Evolutionary conservation across 768 basidiomycete genomes (phyloP).

Genomic region (Mycena rebaudengoi): DNA sequence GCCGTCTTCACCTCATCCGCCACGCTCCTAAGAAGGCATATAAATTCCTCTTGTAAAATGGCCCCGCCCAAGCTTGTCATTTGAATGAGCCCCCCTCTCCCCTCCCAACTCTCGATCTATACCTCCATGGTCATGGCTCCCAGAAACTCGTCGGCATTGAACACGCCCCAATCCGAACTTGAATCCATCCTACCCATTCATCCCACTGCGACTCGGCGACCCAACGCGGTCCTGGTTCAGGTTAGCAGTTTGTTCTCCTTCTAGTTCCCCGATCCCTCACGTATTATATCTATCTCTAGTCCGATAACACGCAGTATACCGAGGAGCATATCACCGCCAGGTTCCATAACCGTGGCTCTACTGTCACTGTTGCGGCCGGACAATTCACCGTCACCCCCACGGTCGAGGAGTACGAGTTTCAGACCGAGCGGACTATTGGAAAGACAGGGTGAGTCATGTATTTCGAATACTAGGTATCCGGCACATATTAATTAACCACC

Average conservation of each 20-base stretch:
- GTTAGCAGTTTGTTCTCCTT: background rate
- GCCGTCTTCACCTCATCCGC: too few species aligned
- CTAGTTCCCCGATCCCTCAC: background rate
- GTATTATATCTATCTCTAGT: slow-evolving; percentile 47
- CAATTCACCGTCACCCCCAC: slow-evolving; percentile 83
- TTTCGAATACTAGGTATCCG: background rate
- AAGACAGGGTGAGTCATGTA: slow-evolving; percentile 84
- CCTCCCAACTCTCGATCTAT: too few species aligned
- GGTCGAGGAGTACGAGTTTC: slow-evolving; percentile 86
- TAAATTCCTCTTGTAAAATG: too few species aligned
- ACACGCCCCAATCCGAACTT: slow-evolving; percentile 70
- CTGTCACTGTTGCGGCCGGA: slow-evolving; percentile 73
- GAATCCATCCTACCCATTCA: slow-evolving; percentile 79
- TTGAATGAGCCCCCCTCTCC: too few species aligned
- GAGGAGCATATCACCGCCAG: slow-evolving; percentile 85
- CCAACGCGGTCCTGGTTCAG: slow-evolving; percentile 73
- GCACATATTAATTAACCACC: slow-evolving; percentile 3
- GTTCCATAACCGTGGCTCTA: slow-evolving; percentile 82
- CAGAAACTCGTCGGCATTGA: too few species aligned
- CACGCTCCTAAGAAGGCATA: too few species aligned
- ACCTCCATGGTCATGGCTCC: too few species aligned
- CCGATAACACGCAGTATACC: slow-evolving; percentile 81
- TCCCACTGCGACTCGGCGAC: slow-evolving; percentile 84
- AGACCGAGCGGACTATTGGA: slow-evolving; percentile 82
- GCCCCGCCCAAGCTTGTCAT: too few species aligned